Evolutionary conservation across 768 basidiomycete genomes (phyloP), one percentile per base, ranked within the genome.

Genomic region (Calocybe indica): DNA sequence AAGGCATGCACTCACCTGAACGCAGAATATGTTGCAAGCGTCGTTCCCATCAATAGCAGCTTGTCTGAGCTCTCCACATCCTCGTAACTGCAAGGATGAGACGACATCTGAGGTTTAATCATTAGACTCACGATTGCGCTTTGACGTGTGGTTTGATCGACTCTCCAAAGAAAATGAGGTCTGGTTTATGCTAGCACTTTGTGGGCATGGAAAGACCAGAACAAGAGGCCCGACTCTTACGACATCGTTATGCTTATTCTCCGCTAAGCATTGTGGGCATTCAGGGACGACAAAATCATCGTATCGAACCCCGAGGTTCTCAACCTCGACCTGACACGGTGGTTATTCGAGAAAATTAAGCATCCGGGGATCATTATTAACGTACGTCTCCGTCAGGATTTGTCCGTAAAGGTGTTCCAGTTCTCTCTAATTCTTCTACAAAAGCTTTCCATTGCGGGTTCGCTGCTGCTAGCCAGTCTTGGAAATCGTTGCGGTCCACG

Each of bases 321-420:
- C 83, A 13, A 94, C 64, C 8, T 82, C 91, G 55, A 94, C 85
- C 91, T 92, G 37, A 47, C 7, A 43, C n/a, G 36, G 22, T 22
- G 22, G 22, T 22, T 22, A 46, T 13, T 51, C 15, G 43, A 36
- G 46, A 22, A 35, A 35, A 9, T 6, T 9, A 10, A 45, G 8
- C 29, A 28, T 41, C 34, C 34, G 13, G 45, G 46, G 45, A 42
- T 35, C 11, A 46, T 30, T 42, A 10, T 11, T 41, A 38, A 74
- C 76, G 48, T 55, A 89, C 93, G 69, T 96, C 93, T 62, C 93
- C 93, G 55, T 95, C 93, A 8, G 93, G 93, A 62, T 95, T 95
- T 22, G 88, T 94, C 49, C 89, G 75, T 1, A 78, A 84, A 47
- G 78, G 75, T 38, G 66, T 62, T 5, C 82, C 80, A 0, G 74